Conservation (phyloP, 2,329 filamentous ascomycete genomes). For the Alternaria gaisen region DNA sequence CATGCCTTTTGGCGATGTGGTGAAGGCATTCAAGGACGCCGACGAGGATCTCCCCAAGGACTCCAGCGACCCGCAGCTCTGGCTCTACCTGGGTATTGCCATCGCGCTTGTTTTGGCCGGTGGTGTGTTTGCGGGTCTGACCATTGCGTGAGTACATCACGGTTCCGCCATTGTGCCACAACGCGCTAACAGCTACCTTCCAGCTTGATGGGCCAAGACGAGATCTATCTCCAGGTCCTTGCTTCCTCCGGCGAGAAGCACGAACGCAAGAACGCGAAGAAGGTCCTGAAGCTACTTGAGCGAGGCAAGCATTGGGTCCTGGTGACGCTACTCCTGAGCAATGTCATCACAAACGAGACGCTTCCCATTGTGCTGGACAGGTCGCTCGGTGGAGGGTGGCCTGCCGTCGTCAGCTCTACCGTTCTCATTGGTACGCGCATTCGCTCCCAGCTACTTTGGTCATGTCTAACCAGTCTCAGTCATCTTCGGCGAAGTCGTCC, state of each 20-base stretch:
- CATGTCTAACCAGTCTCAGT: slow-evolving; percentile 63
- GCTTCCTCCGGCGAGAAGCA: slow-evolving; percentile 82
- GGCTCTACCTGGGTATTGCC: slow-evolving; percentile 82
- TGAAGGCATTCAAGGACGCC: slow-evolving; percentile 26
- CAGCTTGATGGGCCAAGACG: slow-evolving; percentile 77
- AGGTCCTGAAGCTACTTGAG: slow-evolving; percentile 80
- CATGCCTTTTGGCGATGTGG: slow-evolving; percentile 34
- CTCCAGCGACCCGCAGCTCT: slow-evolving; percentile 70
- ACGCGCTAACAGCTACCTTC: slow-evolving; percentile 40
- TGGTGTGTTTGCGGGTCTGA: slow-evolving; percentile 93
- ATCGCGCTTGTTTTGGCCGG: slow-evolving; percentile 84
- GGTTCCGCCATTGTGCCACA: slow-evolving; percentile 11
- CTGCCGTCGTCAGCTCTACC: slow-evolving; percentile 91
- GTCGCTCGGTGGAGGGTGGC: slow-evolving; percentile 92
- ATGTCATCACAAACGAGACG: slow-evolving; percentile 98
- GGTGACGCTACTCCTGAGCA: slow-evolving; percentile 90
- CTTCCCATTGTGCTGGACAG: slow-evolving; percentile 89
- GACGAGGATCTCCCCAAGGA: slow-evolving; percentile 46
- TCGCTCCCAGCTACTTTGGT: background rate
- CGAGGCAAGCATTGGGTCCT: slow-evolving; percentile 98
- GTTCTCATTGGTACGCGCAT: slow-evolving; percentile 80
- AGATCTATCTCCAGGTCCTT: slow-evolving; percentile 96
- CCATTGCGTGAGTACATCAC: slow-evolving; percentile 72
- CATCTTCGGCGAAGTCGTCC: slow-evolving; percentile 96
- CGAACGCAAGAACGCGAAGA: slow-evolving; percentile 86